phyloP scores from a whole-genome alignment of 2,329 filamentous ascomycete genomes.

The Chaetomium globosum region DNA sequence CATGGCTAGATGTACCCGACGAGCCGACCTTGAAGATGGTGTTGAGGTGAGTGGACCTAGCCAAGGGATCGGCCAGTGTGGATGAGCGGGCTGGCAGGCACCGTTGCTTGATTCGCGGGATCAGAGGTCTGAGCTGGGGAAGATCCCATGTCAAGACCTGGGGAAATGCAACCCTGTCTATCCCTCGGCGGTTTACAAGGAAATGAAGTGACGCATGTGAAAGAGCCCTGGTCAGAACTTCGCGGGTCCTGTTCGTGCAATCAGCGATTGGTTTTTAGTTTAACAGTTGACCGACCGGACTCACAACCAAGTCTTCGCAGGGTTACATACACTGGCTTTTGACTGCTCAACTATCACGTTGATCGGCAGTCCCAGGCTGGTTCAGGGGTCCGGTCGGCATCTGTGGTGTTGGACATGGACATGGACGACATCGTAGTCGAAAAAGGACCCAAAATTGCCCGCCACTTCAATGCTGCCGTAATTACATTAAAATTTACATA shows the following conservation, averaged over 20 bases:
- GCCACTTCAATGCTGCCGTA: not conserved
- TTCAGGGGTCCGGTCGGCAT: no score
- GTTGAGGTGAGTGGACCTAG: not conserved
- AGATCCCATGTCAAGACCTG: conserved; percentile 17
- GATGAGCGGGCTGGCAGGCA: conserved; percentile 14
- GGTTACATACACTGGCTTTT: no score
- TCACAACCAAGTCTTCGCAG: no score
- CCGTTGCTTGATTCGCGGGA: conserved; percentile 8
- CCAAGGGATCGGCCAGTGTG: conserved; percentile 10
- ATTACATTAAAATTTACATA: conserved; percentile 13
- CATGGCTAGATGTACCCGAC: no score
- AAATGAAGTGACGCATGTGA: conserved; percentile 13
- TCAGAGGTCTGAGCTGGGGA: conserved; percentile 3
- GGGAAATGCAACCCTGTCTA: conserved; percentile 18
- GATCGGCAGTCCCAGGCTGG: no score
- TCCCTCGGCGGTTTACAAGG: conserved; percentile 18
- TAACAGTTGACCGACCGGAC: no score
- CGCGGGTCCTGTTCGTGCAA: no score
- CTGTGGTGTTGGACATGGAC: not conserved
- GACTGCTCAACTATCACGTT: no score
- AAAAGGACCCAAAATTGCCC: not conserved
- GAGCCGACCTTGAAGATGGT: no score
- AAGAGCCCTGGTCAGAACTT: not conserved
- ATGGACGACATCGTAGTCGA: not conserved
- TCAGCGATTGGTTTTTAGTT: no score